phyloP scores from a whole-genome alignment of 1,139 yeast genomes.

The Geotrichum klebahnii region DNA sequence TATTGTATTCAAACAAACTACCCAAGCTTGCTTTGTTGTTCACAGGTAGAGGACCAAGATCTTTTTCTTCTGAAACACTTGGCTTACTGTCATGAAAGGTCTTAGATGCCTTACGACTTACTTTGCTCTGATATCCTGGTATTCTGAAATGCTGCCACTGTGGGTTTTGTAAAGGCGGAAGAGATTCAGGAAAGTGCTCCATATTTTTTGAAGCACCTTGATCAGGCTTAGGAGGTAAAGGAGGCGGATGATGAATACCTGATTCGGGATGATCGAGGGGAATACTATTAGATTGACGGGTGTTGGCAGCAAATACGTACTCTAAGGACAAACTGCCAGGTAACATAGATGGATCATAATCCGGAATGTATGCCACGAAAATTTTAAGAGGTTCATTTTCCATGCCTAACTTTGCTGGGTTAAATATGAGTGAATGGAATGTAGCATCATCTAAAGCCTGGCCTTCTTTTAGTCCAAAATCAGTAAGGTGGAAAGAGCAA shows the following conservation, averaged over 20 bases:
- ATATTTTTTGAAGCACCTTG: slow-evolving; percentile 18
- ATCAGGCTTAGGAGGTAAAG: slow-evolving; percentile 13
- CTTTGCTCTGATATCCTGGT: slow-evolving; percentile 6
- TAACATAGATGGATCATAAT: slow-evolving; percentile 19
- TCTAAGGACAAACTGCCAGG: slow-evolving; percentile 26
- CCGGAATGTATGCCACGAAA: slow-evolving; percentile 22
- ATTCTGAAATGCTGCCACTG: slow-evolving; percentile 19
- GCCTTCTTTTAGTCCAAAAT: slow-evolving; percentile 63
- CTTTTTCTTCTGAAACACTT: slow-evolving; percentile 6
- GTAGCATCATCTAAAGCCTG: slow-evolving; percentile 51
- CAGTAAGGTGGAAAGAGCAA: slow-evolving; percentile 63
- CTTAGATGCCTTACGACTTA: background rate
- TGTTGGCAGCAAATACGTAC: slow-evolving; percentile 18
- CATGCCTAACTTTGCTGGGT: slow-evolving; percentile 5
- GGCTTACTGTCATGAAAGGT: background rate
- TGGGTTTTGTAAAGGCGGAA: background rate
- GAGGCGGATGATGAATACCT: slow-evolving; percentile 6
- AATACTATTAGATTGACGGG: slow-evolving; percentile 18
- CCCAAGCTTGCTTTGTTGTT: slow-evolving; percentile 15
- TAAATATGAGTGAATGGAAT: slow-evolving; percentile 40
- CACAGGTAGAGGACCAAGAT: background rate
- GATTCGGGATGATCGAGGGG: slow-evolving; percentile 16
- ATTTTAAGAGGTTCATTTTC: slow-evolving; percentile 34
- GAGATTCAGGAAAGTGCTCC: background rate
- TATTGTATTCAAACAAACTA: slow-evolving; percentile 9